phyloP scores from a whole-genome alignment of 2,329 filamentous ascomycete species.

The Lasiodiplodia sp. region DNA sequence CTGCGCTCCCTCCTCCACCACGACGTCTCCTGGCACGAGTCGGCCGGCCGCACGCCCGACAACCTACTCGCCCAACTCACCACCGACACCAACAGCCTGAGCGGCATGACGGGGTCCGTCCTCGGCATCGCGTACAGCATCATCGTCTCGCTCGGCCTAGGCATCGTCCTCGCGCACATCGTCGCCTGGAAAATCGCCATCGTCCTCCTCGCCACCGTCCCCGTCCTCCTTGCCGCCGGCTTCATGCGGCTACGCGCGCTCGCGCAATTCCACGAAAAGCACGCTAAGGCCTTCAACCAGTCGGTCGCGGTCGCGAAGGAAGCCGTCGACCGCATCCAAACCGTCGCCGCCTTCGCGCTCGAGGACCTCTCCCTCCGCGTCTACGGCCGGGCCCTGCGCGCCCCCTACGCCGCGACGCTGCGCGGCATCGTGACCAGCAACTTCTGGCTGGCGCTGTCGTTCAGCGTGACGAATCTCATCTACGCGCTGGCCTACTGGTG shows the following conservation, averaged over 20 bases:
- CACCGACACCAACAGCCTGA: slow-evolving; percentile 6
- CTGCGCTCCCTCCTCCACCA: slow-evolving; percentile 11
- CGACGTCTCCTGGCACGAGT: slow-evolving; percentile 15
- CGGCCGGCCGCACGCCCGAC: slow-evolving; percentile 10
- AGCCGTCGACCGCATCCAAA: slow-evolving; percentile 51
- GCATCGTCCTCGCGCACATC: slow-evolving; percentile 39
- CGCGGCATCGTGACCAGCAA: slow-evolving; percentile 45
- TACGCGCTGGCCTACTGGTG: slow-evolving; percentile 76
- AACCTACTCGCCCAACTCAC: neutral
- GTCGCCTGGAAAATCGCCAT: slow-evolving; percentile 87
- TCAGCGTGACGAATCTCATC: slow-evolving; percentile 59
- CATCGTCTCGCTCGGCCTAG: slow-evolving; percentile 59
- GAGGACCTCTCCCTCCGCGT: slow-evolving; percentile 46
- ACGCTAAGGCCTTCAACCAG: slow-evolving; percentile 48
- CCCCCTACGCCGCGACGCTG: slow-evolving; percentile 39
- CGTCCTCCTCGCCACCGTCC: slow-evolving; percentile 80
- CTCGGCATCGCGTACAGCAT: slow-evolving; percentile 68
- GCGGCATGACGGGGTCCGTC: slow-evolving; percentile 8
- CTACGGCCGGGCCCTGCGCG: slow-evolving; percentile 47
- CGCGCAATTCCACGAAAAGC: slow-evolving; percentile 73
- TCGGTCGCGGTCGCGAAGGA: slow-evolving; percentile 51
- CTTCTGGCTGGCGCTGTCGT: slow-evolving; percentile 21
- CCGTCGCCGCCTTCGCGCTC: slow-evolving; percentile 49
- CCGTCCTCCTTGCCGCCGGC: slow-evolving; percentile 78
- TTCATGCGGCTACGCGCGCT: slow-evolving; percentile 88